Evolutionary conservation across 75 land plant genomes (phyloP).

Genomic region (Selaginella moellendorffii): DNA sequence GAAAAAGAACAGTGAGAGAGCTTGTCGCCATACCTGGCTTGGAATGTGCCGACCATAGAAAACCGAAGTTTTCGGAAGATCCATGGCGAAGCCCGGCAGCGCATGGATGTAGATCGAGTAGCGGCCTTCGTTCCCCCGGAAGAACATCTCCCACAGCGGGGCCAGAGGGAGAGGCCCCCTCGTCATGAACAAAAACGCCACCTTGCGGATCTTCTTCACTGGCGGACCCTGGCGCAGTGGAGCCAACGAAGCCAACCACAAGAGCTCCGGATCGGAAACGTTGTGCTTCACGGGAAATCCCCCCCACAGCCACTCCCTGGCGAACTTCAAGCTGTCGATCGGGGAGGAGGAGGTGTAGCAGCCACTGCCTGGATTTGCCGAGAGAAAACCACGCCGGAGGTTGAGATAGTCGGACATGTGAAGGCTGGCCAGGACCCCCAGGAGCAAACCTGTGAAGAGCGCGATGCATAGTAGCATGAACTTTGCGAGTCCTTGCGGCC

Average conservation of each 20-base stretch:
- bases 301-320: conserved; percentile 26
- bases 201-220: conserved; percentile 23
- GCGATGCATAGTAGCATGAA: conserved; percentile 33
- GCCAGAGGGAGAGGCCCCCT: conserved; percentile 40
- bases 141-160: conserved; percentile 63
- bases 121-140: conserved; percentile 39
- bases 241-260: conserved; percentile 66
- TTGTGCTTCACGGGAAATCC: conserved; percentile 34
- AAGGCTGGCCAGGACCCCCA: conserved; percentile 29
- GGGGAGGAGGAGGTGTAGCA: conserved; percentile 1
- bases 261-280: conserved; percentile 56
- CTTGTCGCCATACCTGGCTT: conserved; percentile 75
- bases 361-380: conserved; percentile 6
- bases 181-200: conserved; percentile 60
- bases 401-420: conserved; percentile 26
- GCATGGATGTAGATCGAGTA: conserved; percentile 63
- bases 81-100: conserved; percentile 29
- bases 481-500: conserved; percentile 31
- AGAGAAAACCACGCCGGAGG: not conserved
- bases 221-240: conserved; percentile 35
- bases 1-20: too few species aligned
- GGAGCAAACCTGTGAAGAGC: conserved; percentile 33
- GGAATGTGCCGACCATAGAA: conserved; percentile 64
- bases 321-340: too few species aligned
- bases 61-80: conserved; percentile 32